These are phyloP conservation scores for Chlorencoelia australis DNA, from an alignment of 2,329 filamentous ascomycete species.

Conservation along the genomic window DNA sequence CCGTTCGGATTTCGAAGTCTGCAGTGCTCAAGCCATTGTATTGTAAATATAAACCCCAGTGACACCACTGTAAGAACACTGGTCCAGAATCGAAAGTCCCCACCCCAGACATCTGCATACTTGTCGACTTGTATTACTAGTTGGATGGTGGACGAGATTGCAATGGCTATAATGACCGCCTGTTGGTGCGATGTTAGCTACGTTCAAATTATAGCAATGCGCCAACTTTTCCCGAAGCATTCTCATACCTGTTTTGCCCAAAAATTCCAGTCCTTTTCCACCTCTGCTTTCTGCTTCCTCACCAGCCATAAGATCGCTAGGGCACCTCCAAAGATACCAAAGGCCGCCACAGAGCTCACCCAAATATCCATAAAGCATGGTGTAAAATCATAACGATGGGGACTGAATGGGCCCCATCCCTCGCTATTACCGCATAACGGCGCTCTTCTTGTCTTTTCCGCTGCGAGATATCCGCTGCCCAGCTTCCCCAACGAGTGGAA, in stretches of 20 bases:
- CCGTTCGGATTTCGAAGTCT: slow-evolving; percentile 60
- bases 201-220: neutral
- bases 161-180: slow-evolving; percentile 47
- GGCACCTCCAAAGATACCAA: slow-evolving; percentile 68
- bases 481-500: slow-evolving; percentile 40
- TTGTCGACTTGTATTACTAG: slow-evolving; percentile 51
- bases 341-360: slow-evolving; percentile 67
- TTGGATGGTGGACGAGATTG: slow-evolving; percentile 48
- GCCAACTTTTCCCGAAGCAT: slow-evolving; percentile 9
- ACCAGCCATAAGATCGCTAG: slow-evolving; percentile 73
- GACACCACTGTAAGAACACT: slow-evolving; percentile 51
- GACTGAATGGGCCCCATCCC: slow-evolving; percentile 92
- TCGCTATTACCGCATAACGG: slow-evolving; percentile 80
- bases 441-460: slow-evolving; percentile 36
- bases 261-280: slow-evolving; percentile 84
- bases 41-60: slow-evolving; percentile 49
- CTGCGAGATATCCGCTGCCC: slow-evolving; percentile 49
- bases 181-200: slow-evolving; percentile 24
- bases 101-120: slow-evolving; percentile 47
- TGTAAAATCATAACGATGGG: slow-evolving; percentile 83
- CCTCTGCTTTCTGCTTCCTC: slow-evolving; percentile 54
- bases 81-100: slow-evolving; percentile 63
- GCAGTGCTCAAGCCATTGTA: slow-evolving; percentile 64
- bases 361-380: slow-evolving; percentile 95
- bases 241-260: slow-evolving; percentile 74